Base-by-base conservation (phyloP, 768 basidiomycete species). In the Leccinum disarticulatum region DNA sequence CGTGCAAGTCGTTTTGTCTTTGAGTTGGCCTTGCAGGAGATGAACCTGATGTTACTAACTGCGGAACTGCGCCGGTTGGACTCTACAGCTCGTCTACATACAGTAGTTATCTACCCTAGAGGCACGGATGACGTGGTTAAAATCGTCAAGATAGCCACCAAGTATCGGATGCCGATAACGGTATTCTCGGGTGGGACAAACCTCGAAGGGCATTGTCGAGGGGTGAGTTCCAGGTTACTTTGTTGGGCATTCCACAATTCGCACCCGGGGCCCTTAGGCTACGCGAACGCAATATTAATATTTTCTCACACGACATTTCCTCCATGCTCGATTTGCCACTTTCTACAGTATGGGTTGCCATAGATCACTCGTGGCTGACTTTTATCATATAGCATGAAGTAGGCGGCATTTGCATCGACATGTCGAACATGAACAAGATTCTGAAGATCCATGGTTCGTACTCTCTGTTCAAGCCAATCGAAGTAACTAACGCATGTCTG, bases 111-210 rank as follows among this genome's bases (percentile, higher is more conserved):
- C 3, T 87, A 84, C 65, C 87, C 88, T 0, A 64, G 73, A 15
- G 81, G 78, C 25, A 95, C 94, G 0, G 88, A 92, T 62, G 94
- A 96, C 63, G 92, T 96, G 1, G 87, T 88, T 43, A 80, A 83
- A 64, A 81, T 93, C 52, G 88, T 95, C 52, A 83, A 87, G 59
- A 80, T 90, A 50, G 89, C 93, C 3, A 81, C 79, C 43, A 87
- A 87, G 71, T 88, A 87, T 74, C 79, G 78, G 28, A 87, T 95
- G 76, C 94, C 94, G 0, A 73, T 95, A 22, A 84, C 83, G 1
- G 83, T 92, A 3, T 94, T 88, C 71, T 86, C 87, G 0, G 93
- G 91, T 10, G 93, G 87, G 2, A 95, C 93, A 0, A 86, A 83
- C 65, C 71, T 95, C 25, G 93, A 95, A 68, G 92, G 92, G 0